Evolutionary conservation across 2,329 filamentous ascomycete genomes (phyloP).

Genomic region (Tricladium varicosporioides): DNA sequence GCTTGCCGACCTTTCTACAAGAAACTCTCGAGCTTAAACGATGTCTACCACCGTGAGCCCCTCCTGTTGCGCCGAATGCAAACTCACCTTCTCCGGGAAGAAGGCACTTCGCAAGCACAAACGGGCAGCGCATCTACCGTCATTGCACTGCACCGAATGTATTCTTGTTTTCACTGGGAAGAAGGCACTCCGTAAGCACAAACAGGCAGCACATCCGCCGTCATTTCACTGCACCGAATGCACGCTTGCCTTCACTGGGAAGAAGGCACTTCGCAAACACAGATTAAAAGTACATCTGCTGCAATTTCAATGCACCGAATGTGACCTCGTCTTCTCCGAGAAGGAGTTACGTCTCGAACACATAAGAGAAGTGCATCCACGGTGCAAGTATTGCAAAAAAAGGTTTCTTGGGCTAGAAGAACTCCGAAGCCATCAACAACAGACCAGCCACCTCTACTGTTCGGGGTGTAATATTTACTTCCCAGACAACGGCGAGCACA

Average conservation of each 20-base stretch:
- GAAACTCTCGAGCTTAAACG: no score
- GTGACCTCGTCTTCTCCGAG: background rate
- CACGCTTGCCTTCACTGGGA: background rate
- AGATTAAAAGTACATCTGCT: background rate
- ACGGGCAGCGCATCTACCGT: background rate
- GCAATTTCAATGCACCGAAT: background rate
- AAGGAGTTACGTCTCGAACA: background rate
- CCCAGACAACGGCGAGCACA: background rate
- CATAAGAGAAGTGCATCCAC: background rate
- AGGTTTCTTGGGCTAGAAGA: background rate
- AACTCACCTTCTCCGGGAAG: no score
- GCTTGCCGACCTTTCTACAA: no score
- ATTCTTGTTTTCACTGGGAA: background rate
- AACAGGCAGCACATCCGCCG: background rate
- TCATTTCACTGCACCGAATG: constrained; percentile 1
- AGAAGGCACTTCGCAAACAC: background rate
- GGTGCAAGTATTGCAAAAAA: background rate
- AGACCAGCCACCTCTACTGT: background rate
- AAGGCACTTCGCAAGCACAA: no score
- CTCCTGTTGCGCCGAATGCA: no score
- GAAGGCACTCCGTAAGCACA: background rate
- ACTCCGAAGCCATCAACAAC: background rate
- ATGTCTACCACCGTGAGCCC: no score
- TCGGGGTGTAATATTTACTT: background rate
- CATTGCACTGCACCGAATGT: background rate